Base-by-base conservation (phyloP, 208 protist species). In the Crithidia sp. region DNA sequence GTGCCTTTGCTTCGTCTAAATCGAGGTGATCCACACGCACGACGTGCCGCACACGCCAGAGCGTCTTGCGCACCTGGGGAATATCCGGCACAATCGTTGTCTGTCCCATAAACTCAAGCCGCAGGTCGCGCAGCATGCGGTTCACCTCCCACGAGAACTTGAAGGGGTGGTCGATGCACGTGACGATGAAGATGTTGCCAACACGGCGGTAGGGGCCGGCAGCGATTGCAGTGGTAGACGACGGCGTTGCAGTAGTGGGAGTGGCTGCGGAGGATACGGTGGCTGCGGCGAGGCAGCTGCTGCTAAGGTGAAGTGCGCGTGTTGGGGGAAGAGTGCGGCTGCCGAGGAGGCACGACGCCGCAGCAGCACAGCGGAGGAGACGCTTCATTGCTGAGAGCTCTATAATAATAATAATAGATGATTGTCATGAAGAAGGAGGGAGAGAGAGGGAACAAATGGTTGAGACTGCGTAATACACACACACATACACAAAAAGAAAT, bases 131-230 rank as follows among this genome's bases (percentile, higher is more conserved):
- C 75, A 96, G 80, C 76, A 86, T 85, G 45, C 86, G 87, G 73
- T 93, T 95, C 12, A 96, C 83, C 63, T 96, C 89, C 90, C 92
- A 96, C 12, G 83, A 83, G 59, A 89, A 86, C 68, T 96, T 93
- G 71, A 94, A 96, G 16, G 89, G 88, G 66, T 96, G 88, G 49
- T 96, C 89, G 28, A 85, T 74, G 76, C 87, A 94, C 16, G 79
- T 71, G 12, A 96, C 87, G 61, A 96, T 95, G 64, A 96, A 95
- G 45, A 96, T 71, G 65, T 95, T 87, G 8, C 92, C 92, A 0
- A 96, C 92, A 36, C 80, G 82, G 19, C 89, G 89, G 67, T 93
- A 90, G n/a, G 87, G 87, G 1, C 84, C 85, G 3, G 84, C 67
- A 0, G 76, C 69, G 19, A 94, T 74, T 37, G 77, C 66, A 10